Evolutionary conservation across 805 yeast species (phyloP).

Genomic region (Suhomyces xylopsoci): DNA sequence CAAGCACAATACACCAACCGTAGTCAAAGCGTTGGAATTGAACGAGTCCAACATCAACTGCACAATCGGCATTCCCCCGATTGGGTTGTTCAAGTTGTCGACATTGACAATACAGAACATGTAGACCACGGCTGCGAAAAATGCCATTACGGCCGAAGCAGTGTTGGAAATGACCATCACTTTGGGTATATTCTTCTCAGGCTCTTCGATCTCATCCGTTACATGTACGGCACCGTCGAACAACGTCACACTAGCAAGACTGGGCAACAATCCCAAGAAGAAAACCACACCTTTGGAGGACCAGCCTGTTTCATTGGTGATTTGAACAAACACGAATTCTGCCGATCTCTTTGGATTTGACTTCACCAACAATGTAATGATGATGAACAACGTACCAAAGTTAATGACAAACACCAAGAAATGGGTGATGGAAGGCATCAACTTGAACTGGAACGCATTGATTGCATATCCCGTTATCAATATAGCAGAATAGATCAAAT

Average conservation of each 20-base stretch:
- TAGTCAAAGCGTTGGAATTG: conserved; percentile 23
- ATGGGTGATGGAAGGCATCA: conserved; percentile 14
- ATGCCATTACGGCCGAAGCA: conserved; percentile 25
- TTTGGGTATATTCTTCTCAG: conserved; percentile 38
- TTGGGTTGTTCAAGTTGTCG: conserved; percentile 13
- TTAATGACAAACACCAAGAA: conserved; percentile 18
- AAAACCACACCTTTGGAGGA: conserved; percentile 33
- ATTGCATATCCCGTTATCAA: conserved; percentile 3
- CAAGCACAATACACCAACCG: conserved; percentile 18
- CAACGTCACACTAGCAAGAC: conserved; percentile 27
- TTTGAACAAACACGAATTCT: conserved; percentile 25
- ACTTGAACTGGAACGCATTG: conserved; percentile 8
- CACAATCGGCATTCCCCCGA: conserved; percentile 23
- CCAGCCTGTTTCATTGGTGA: conserved; percentile 29
- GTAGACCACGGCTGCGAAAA: conserved; percentile 28
- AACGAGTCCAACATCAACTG: conserved; percentile 22
- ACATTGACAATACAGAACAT: conserved; percentile 21
- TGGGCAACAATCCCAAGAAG: conserved; percentile 30
- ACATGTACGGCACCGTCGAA: conserved; percentile 41
- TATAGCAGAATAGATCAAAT: conserved; percentile 13
- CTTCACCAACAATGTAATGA: conserved; percentile 36
- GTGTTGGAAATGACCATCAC: conserved; percentile 29
- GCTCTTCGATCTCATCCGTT: conserved; percentile 38
- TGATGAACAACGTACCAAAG: conserved; percentile 25
- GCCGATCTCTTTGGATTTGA: conserved; percentile 31